These are phyloP conservation scores for Gillenia trifoliata DNA, from an alignment of 306 rosid genomes.

Conservation along the genomic window DNA sequence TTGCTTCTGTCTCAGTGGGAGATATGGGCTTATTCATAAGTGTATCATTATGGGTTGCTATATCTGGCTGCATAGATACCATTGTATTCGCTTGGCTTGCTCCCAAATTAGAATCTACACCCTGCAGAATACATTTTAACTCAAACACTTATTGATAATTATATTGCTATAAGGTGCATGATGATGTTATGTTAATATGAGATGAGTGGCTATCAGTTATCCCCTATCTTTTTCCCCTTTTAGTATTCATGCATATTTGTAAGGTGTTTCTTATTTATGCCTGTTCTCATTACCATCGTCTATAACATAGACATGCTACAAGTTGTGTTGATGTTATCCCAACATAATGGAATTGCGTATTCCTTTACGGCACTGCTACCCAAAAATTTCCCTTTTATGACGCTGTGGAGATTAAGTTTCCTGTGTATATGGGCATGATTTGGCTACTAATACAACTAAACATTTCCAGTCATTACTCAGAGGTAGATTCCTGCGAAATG, in stretches of 20 bases:
- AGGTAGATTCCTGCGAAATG: slow-evolving; percentile 97
- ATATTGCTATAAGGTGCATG: neutral
- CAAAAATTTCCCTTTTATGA: neutral
- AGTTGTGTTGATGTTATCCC: neutral
- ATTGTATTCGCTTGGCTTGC: neutral
- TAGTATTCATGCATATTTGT: neutral
- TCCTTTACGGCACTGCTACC: neutral
- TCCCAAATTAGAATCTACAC: neutral
- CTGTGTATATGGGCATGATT: neutral
- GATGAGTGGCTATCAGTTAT: neutral
- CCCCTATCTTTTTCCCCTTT: neutral
- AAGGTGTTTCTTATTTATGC: neutral
- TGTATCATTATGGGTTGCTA: neutral
- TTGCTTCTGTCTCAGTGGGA: neutral
- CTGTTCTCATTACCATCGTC: too few species aligned
- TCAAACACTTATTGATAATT: neutral
- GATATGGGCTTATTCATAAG: neutral
- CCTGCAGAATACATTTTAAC: neutral
- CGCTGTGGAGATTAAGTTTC: neutral
- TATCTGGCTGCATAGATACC: neutral
- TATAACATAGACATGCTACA: neutral
- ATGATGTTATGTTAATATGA: neutral
- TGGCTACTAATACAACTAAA: slow-evolving; percentile 32
- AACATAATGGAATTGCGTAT: neutral
- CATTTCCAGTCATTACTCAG: slow-evolving; percentile 83